Evolutionary conservation across 2,329 filamentous ascomycete species (phyloP).

Genomic region (Lecanoromycetidae sp.): DNA sequence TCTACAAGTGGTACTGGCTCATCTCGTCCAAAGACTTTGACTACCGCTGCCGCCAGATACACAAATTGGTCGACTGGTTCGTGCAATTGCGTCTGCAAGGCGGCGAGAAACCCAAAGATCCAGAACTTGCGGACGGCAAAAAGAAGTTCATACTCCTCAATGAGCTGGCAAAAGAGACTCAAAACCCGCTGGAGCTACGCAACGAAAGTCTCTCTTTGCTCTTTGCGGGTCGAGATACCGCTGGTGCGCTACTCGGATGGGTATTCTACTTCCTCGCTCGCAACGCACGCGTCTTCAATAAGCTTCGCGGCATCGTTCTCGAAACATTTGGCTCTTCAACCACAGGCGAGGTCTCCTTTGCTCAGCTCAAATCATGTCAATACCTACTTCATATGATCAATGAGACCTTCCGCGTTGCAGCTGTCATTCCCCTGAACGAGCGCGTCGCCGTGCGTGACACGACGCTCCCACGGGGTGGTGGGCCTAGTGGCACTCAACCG

Average conservation of each 20-base stretch:
- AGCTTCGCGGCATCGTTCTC: conserved; percentile 27
- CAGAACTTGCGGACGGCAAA: conserved; percentile 55
- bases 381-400: conserved; percentile 18
- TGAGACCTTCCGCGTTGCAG: conserved; percentile 20
- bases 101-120: conserved; percentile 7
- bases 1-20: conserved; percentile 29
- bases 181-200: conserved; percentile 12
- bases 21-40: conserved; percentile 43
- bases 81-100: conserved; percentile 62
- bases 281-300: conserved; percentile 27
- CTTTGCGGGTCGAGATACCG: conserved; percentile 53
- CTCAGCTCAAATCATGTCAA: conserved; percentile 16
- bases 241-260: conserved; percentile 31
- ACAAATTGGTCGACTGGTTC: conserved; percentile 57
- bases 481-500: conserved; percentile 30
- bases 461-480: conserved; percentile 33
- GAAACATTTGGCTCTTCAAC: conserved; percentile 13
- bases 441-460: conserved; percentile 33
- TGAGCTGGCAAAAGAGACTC: conserved; percentile 50
- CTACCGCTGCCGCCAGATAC: conserved; percentile 41
- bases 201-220: conserved; percentile 58
- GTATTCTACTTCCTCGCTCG: conserved; percentile 38
- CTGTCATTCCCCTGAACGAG: conserved; percentile 27
- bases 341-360: conserved; percentile 6
- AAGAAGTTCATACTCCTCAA: conserved; percentile 67